Base-by-base conservation (phyloP, 805 yeast species). In the Starmera quercuum region DNA sequence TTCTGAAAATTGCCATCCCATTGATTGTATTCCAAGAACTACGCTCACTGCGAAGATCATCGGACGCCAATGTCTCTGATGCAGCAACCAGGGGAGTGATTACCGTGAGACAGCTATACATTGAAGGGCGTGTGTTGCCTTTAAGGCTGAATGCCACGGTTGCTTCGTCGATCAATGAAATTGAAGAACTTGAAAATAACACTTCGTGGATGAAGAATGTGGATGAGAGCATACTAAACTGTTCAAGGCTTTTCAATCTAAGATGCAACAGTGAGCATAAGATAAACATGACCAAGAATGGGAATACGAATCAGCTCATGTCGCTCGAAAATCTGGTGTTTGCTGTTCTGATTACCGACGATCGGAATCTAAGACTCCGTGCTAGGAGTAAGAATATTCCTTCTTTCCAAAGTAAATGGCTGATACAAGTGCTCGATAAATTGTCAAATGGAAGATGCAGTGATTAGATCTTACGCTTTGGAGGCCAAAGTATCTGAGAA, bases 11-110 rank as follows among this genome's bases (percentile, higher is more conserved):
- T 17, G 71, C 77, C 44, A 74, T 82, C 5, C 88, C 92, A 27
- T 60, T 83, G 37, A 78, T 83, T 14, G 85, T 83, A 6, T 83
- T 82, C 50, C 90, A 82, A 59, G 92, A 83, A 48, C 59, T 83
- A 39, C 58, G 90, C 45, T 77, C 84, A 6, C 58, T 83, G 40
- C 59, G 90, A 38, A 73, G 81, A 45, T 77, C 85, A 1, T 71
- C 75, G 13, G 92, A 83, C 51, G 78, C 78, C 2, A 72, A 80
- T 4, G 77, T 83, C 14, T 74, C 85, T 2, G 92, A 83, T 51
- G 80, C 87, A 3, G 90, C 90, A 0, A 81, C 90, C 0, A 59
- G 94, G 33, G 83, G 87, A 1, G 87, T 83, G 6, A 78, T 83
- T 4, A 78, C 82, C 6, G 68, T 81, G 26, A 63, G 88, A 39